Base-by-base conservation (phyloP, 140 eudicot species). In the Senecio squalidus region DNA sequence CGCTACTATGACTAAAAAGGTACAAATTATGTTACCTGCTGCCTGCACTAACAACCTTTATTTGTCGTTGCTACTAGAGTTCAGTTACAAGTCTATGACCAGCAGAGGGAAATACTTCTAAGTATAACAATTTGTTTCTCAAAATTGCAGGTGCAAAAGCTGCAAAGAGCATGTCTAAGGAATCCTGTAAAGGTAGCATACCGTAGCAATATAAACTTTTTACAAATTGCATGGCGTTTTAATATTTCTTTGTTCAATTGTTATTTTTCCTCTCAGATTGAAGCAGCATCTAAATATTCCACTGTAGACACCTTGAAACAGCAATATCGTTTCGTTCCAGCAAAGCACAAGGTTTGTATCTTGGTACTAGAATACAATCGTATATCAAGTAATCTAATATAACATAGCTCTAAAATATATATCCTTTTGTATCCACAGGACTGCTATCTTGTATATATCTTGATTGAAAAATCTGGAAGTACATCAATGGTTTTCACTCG, bases 401-500 rank as follows among this genome's bases (percentile, higher is more conserved):
- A 43, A 43, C 31, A 10, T 8, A 14, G 10, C 18, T 16, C 4
- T 30, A 6, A 29, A 1, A 9, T 30, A 29, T 8, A 30, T 28
- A 4, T 30, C n/a, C 2, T 18, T 30, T 55, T 55, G 6, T 30
- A 4, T 17, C n/a, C 7, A 28, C 92, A 89, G 97, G 95, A 86
- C 46, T 91, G 98, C 70, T 86, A 91, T 67, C 98, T 91, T 43
- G 76, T 86, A 14, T 86, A 81, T 69, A 62, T 81, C 66, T 55
- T 91, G 72, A 81, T 67, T 5, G 98, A 86, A 74, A 80, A 76
- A 80, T 64, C 92, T 28, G 80, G 68, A 45, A 83, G 86, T 55
- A 83, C 96, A 45, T 77, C 98, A 45, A 91, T 91, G 96, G 96
- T 91, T 62, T 91, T 91, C 76, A 91, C 96, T 53, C 84, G 92